Percentiles rank a stretch among this genome's conserved stretches.
phyloP scores from a whole-genome alignment of 1,139 yeast species.

The Geotrichum restrictum region DNA sequence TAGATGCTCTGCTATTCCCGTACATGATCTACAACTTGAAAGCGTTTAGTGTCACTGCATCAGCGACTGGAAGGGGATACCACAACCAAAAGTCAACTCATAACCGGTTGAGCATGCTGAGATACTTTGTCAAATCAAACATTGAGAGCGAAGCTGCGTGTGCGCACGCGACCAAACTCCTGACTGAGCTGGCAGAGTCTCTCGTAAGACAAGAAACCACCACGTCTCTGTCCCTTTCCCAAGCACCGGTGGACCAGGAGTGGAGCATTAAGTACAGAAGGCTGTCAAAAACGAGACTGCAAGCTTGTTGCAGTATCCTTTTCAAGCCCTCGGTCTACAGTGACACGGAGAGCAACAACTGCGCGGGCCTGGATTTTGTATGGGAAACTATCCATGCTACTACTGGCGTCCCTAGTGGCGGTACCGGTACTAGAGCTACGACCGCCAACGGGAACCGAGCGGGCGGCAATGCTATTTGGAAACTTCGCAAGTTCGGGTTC shows the following conservation, averaged over 20 bases:
- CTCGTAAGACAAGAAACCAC: neutral
- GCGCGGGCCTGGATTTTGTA: slow-evolving; percentile 26
- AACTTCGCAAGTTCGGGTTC: slow-evolving; percentile 27
- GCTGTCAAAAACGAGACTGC: slow-evolving; percentile 10
- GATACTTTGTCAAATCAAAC: slow-evolving; percentile 13
- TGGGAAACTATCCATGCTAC: slow-evolving; percentile 25
- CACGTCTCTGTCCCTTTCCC: neutral
- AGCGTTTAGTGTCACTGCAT: slow-evolving; percentile 5
- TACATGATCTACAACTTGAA: slow-evolving; percentile 19
- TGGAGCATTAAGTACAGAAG: slow-evolving; percentile 12
- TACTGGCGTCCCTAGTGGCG: neutral
- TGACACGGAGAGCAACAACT: neutral
- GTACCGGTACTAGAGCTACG: too few species aligned
- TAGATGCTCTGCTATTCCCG: slow-evolving; percentile 18
- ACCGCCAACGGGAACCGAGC: slow-evolving; percentile 7
- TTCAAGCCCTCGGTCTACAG: neutral
- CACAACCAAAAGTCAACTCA: neutral
- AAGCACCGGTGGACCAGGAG: neutral
- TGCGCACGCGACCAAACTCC: slow-evolving; percentile 10
- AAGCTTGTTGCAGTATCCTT: slow-evolving; percentile 7
- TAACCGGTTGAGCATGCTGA: neutral
- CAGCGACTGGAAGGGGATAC: neutral
- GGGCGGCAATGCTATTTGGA: too few species aligned
- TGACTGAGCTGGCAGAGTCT: neutral
- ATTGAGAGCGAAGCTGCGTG: slow-evolving; percentile 19